These are phyloP conservation scores for Boletus coccyginus DNA, from an alignment of 768 basidiomycete species.

Conservation along the genomic window DNA sequence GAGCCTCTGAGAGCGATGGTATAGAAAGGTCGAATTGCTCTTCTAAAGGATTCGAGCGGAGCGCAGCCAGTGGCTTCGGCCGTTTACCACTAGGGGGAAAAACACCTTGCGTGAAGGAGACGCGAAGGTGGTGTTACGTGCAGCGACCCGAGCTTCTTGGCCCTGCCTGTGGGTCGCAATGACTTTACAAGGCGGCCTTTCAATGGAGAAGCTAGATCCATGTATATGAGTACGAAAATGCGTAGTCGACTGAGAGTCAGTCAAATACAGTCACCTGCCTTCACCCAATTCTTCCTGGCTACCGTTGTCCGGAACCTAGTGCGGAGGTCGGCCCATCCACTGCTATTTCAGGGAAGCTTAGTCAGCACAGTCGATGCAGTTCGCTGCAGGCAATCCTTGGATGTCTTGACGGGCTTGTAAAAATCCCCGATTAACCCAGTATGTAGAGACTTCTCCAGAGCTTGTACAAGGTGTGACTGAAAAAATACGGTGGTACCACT, in stretches of 20 bases:
- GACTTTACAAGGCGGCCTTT: conserved; percentile 28
- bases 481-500: too few species aligned
- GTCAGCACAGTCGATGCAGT: too few species aligned
- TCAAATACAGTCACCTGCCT: conserved; percentile 10
- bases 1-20: conserved; percentile 17
- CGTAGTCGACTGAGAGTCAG: too few species aligned
- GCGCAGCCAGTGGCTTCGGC: background rate
- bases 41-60: conserved; percentile 26
- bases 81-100: conserved; percentile 19
- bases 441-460: too few species aligned
- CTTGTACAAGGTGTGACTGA: too few species aligned
- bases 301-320: conserved; percentile 2
- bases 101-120: conserved; percentile 15
- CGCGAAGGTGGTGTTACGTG: conserved; percentile 22
- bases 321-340: background rate
- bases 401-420: too few species aligned
- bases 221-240: background rate
- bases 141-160: conserved; percentile 26
- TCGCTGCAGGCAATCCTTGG: too few species aligned
- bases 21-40: conserved; percentile 38
- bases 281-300: conserved; percentile 11
- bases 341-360: too few species aligned
- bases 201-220: conserved; percentile 18
- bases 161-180: conserved; percentile 24
- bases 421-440: too few species aligned